These are phyloP conservation scores for Arctium minus DNA, from an alignment of 129 eudicot species.

Conservation along the genomic window DNA sequence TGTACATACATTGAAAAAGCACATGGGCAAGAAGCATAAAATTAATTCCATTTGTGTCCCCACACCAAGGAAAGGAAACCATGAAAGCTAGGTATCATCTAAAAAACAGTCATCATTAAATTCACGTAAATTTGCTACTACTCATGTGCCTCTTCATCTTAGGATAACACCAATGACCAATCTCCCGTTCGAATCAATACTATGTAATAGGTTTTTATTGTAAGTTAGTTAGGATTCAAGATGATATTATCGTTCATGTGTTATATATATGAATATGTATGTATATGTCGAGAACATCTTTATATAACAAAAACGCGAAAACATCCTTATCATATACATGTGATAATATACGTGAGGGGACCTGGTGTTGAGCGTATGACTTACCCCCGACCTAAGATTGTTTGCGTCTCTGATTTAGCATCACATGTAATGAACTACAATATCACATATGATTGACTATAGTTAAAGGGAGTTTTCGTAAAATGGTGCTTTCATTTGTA, in stretches of 20 bases:
- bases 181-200: no score
- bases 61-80: conserved; percentile 17
- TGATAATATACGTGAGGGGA: background rate
- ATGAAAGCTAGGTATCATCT: conserved; percentile 32
- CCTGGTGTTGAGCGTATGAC: background rate
- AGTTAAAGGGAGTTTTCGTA: background rate
- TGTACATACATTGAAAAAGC: conserved; percentile 20
- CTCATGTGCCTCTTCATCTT: conserved; percentile 18
- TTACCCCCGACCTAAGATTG: no score
- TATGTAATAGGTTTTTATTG: no score
- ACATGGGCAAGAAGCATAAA: conserved; percentile 27
- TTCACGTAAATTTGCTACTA: conserved; percentile 3
- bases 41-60: conserved; percentile 24
- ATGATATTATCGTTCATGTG: no score
- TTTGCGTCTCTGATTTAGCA: background rate
- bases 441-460: no score
- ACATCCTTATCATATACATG: background rate
- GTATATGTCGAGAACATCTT: background rate
- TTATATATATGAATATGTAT: no score
- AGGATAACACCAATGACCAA: conserved; percentile 8
- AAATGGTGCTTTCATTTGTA: no score
- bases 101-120: conserved; percentile 19
- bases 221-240: no score
- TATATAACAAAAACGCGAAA: background rate
- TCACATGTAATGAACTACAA: background rate